Percentiles rank a stretch among this genome's conserved stretches.
These are phyloP conservation scores for Asterionellopsis glacialis DNA, from an alignment of 108 stramenopile species.

Conservation along the genomic window DNA sequence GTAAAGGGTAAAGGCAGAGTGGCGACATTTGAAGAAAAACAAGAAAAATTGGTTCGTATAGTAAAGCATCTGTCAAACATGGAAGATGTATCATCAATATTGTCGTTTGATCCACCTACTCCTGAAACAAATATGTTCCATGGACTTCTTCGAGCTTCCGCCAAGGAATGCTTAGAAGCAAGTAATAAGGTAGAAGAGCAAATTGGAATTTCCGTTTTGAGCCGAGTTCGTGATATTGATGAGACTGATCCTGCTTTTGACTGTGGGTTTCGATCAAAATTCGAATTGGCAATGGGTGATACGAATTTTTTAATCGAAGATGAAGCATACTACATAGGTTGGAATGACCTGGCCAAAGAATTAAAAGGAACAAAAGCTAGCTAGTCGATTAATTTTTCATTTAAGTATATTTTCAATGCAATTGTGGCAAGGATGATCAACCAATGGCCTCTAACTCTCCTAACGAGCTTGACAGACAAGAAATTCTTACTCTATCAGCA, in stretches of 20 bases:
- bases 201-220: conserved; percentile 34
- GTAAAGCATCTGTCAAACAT: conserved; percentile 19
- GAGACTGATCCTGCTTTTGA: conserved; percentile 10
- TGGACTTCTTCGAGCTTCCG: conserved; percentile 35
- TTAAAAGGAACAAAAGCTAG: not conserved
- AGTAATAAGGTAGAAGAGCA: conserved; percentile 20
- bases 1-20: conserved; percentile 10
- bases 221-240: conserved; percentile 24
- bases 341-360: conserved; percentile 31
- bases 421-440: too few species aligned
- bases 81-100: conserved; percentile 11
- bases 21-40: conserved; percentile 44
- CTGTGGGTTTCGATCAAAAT: conserved; percentile 36
- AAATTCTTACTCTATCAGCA: too few species aligned
- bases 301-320: conserved; percentile 47
- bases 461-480: too few species aligned
- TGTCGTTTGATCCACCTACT: conserved; percentile 56
- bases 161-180: conserved; percentile 26
- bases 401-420: too few species aligned
- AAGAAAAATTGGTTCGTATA: conserved; percentile 32
- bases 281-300: conserved; percentile 68
- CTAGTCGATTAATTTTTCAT: too few species aligned
- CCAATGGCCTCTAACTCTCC: too few species aligned
- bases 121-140: conserved; percentile 73
- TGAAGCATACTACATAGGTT: conserved; percentile 34